Conservation (phyloP, 176 grass and related monocot species). For the Zoysia pacifica region DNA sequence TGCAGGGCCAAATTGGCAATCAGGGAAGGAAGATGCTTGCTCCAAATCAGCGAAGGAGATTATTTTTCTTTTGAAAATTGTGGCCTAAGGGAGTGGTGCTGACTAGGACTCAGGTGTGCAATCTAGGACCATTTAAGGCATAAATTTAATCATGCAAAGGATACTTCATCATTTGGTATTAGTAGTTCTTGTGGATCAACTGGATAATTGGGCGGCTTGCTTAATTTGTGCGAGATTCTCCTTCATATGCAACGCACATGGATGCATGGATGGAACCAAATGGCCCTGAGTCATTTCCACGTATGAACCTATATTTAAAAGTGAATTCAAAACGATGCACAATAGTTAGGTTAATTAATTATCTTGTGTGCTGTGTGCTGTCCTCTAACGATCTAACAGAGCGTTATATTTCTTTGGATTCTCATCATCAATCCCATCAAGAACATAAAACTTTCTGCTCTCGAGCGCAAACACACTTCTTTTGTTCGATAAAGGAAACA, state of each 20-base stretch:
- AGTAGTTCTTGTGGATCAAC: neutral
- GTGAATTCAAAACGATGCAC: neutral
- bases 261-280: conserved; percentile 3
- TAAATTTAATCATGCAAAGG: conserved; percentile 14
- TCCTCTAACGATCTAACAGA: neutral
- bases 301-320: conserved; percentile 1
- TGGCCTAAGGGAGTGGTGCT: conserved; percentile 5
- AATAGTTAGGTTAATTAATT: neutral
- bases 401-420: neutral
- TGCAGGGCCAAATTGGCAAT: conserved; percentile 31
- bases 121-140: conserved; percentile 23
- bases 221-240: conserved; percentile 31
- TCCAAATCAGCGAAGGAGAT: conserved; percentile 22
- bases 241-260: conserved; percentile 16
- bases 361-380: neutral
- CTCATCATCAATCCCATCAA: neutral
- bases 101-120: conserved; percentile 29
- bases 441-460: no score
- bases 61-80: neutral
- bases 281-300: conserved; percentile 12
- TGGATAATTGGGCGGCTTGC: conserved; percentile 13
- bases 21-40: conserved; percentile 31
- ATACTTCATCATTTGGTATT: neutral
- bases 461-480: no score
- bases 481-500: neutral